These are phyloP conservation scores for Akanthomyces muscarius DNA, from an alignment of 2,329 filamentous ascomycete species.

Conservation along the genomic window DNA sequence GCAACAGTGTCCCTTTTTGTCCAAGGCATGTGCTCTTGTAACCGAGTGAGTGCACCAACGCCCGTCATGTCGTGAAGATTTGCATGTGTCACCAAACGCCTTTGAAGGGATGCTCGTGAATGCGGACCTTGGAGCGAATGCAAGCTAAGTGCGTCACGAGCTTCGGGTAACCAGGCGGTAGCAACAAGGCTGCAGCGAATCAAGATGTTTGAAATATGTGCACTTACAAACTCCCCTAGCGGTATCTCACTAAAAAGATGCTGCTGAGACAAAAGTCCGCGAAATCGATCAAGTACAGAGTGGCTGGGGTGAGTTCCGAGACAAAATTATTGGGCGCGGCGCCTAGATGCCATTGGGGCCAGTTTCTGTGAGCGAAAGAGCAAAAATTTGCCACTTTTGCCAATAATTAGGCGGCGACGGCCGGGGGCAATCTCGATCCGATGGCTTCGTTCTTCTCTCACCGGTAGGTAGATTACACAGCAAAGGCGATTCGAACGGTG, in stretches of 20 bases:
- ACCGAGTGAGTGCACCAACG: background rate
- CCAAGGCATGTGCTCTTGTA: background rate
- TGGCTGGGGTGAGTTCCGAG: background rate
- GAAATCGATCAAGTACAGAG: background rate
- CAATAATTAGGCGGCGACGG: background rate
- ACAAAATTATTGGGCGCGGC: conserved; percentile 4
- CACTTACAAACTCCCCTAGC: background rate
- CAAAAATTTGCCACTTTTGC: background rate
- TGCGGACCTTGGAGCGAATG: too few species aligned
- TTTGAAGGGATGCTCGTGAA: too few species aligned
- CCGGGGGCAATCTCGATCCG: background rate
- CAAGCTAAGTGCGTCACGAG: too few species aligned
- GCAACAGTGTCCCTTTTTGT: background rate
- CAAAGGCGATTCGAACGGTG: background rate
- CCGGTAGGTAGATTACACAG: background rate
- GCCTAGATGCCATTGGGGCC: background rate
- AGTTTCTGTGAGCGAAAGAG: too few species aligned
- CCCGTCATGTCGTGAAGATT: background rate
- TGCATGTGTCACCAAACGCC: background rate
- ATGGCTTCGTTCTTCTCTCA: background rate
- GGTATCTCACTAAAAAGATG: background rate
- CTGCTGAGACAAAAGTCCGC: background rate
- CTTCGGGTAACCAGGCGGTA: too few species aligned
- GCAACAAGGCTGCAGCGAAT: too few species aligned
- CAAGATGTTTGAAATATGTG: background rate